phyloP scores from a whole-genome alignment of 2,329 filamentous ascomycete genomes.

The Akanthomyces dipterigenus region DNA sequence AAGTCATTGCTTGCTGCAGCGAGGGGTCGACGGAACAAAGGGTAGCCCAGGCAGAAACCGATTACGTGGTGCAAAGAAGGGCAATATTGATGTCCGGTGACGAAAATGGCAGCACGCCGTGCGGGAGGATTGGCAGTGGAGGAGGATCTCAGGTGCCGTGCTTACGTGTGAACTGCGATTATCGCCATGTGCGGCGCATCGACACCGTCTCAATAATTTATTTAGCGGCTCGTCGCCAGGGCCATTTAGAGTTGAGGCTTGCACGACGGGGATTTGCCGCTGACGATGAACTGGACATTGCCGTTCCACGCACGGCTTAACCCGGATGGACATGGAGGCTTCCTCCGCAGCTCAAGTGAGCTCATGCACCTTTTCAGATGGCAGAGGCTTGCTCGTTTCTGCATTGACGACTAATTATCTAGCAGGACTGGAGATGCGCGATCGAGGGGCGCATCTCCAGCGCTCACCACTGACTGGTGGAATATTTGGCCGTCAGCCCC shows the following conservation, averaged over 20 bases:
- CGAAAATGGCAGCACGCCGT: background rate
- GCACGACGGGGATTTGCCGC: background rate
- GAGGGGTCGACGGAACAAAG: background rate
- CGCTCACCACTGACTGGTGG: background rate
- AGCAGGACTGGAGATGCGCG: background rate
- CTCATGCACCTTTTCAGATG: background rate
- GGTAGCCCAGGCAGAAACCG: no score
- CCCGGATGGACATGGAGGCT: background rate
- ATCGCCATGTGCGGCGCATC: slow-evolving; percentile 3
- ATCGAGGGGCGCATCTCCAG: background rate
- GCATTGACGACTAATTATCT: background rate
- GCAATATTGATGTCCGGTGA: background rate
- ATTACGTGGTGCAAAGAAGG: background rate
- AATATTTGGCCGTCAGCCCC: slow-evolving; percentile 6
- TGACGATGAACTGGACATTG: background rate
- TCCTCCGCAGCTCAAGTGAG: background rate
- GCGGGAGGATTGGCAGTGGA: background rate
- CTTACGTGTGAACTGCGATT: slow-evolving; percentile 33
- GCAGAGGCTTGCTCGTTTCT: background rate
- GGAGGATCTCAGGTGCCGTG: background rate
- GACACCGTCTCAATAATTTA: background rate
- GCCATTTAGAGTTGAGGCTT: background rate
- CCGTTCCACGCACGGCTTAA: background rate
- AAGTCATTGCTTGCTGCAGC: background rate
- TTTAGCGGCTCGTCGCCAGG: background rate